Evolutionary conservation across 2,329 filamentous ascomycete species (phyloP).

Genomic region (Botrytis aclada): DNA sequence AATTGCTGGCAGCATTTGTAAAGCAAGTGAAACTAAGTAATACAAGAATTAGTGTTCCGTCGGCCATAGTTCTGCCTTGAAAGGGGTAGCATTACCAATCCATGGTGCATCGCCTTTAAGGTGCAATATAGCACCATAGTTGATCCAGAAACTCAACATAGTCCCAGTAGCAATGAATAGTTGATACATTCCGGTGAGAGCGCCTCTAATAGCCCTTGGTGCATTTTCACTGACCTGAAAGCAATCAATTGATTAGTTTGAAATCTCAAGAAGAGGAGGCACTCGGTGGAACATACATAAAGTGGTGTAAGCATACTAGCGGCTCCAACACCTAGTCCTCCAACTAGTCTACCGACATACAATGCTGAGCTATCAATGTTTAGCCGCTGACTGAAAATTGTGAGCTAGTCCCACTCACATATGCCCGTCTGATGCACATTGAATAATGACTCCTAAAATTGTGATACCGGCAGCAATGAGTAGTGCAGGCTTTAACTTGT

Average conservation of each 20-base stretch:
- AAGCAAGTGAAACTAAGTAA: constrained; percentile 60
- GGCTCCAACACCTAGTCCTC: constrained; percentile 50
- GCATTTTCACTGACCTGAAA: constrained; percentile 49
- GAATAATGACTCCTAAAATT: constrained; percentile 60
- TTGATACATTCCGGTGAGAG: constrained; percentile 50
- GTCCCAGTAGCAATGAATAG: constrained; percentile 43
- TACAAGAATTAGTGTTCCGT: constrained; percentile 22
- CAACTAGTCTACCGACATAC: constrained; percentile 61
- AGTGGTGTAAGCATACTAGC: constrained; percentile 42
- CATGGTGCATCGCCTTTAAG: constrained; percentile 15
- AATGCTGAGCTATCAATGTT: constrained; percentile 45
- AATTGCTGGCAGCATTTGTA: constrained; percentile 63
- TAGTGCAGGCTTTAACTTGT: constrained; percentile 40
- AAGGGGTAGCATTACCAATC: background rate
- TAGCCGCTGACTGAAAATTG: background rate
- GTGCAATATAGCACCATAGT: constrained; percentile 40
- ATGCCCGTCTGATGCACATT: constrained; percentile 58
- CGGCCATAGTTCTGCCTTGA: no score
- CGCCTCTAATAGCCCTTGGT: constrained; percentile 50
- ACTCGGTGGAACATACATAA: constrained; percentile 29
- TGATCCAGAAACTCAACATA: constrained; percentile 44
- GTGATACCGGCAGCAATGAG: constrained; percentile 56
- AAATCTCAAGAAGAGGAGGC: constrained; percentile 36
- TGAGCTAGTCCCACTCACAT: constrained; percentile 37
- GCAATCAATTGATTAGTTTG: constrained; percentile 42